Percentiles rank a stretch among this genome's conserved stretches.
Conservation (phyloP, 2,329 filamentous ascomycete species). For the Cladophialophora immunda region DNA sequence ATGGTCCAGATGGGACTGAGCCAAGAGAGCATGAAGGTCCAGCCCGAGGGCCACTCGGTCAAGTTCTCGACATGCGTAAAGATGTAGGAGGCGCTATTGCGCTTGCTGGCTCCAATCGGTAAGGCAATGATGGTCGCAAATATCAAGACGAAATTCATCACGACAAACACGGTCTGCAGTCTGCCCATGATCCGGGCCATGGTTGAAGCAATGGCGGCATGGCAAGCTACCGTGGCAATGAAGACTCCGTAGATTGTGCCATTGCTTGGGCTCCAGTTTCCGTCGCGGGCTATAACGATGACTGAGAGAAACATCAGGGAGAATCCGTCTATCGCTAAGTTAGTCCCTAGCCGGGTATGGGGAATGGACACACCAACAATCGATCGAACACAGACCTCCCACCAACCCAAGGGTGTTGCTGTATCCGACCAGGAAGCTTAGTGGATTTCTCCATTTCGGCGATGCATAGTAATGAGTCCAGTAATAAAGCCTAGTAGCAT, state of each 20-base stretch:
- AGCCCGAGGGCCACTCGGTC: conserved; percentile 66
- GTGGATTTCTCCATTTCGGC: conserved; percentile 62
- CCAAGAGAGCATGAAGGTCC: conserved; percentile 69
- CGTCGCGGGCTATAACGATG: conserved; percentile 65
- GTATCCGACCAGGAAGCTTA: conserved; percentile 69
- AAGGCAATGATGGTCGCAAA: conserved; percentile 65
- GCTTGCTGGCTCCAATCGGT: conserved; percentile 57
- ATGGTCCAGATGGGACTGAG: conserved; percentile 70
- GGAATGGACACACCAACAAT: conserved; percentile 51
- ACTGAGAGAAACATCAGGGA: conserved; percentile 67
- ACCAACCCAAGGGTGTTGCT: conserved; percentile 69
- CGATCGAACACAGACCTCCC: conserved; percentile 69
- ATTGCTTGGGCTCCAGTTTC: conserved; percentile 64
- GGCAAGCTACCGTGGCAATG: conserved; percentile 61
- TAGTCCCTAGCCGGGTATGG: conserved; percentile 29
- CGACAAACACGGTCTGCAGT: conserved; percentile 65
- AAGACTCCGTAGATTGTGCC: conserved; percentile 67
- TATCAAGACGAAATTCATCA: conserved; percentile 65
- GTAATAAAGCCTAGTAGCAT: conserved; percentile 59
- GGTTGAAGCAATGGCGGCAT: conserved; percentile 63
- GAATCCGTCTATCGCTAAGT: conserved; percentile 52
- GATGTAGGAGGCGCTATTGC: conserved; percentile 60
- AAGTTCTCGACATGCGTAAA: conserved; percentile 66
- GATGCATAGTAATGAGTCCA: conserved; percentile 68
- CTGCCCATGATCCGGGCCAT: conserved; percentile 66